Evolutionary conservation across 192 early-diverging fungal species (phyloP), one percentile per base, ranked within the genome.

Genomic region (Coemansia sp.): DNA sequence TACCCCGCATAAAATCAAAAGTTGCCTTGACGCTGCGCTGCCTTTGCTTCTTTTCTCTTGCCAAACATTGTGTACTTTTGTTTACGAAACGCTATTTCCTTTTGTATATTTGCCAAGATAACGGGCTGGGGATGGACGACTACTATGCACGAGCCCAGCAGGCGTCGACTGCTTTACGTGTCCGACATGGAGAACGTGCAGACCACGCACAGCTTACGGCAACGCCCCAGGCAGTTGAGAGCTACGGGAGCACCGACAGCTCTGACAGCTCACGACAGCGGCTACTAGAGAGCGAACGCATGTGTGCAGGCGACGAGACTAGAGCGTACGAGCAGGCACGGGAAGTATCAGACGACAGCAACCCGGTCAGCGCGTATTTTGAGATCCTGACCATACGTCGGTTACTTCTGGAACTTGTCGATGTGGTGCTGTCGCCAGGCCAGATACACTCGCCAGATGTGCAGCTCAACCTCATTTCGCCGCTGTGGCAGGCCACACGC

Each of bases 361-460:
- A 70, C 39, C 77, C 71, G 4, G 61, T 79, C 12, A 54, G 64
- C 43, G 77, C 71, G 39, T 79, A 67, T 35, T 69, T 61, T 38
- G 77, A 72, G 49, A 79, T 74, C 21, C 39, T 57, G 6, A 65
- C 61, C 0, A 61, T 79, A 12, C 68, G 71, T n/a, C 35, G 61
- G 12, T 59, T 79, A 19, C 71, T 79, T 29, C 38, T 74, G 17
- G 71, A 79, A 64, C 63, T 67, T 14, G 77, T 79, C 2, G 57
- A 61, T 17, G 71, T 79, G 47, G 71, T 69, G 50, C 67, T 79
- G 19, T 65, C 66, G 10, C 57, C 68, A 4, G 61, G 64, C 12
- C 77, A 79, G 54, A 52, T 74, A 26, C 58, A 79, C 68, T 63
- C 77, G 6, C 77, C 77, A 5, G 77, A 79, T 19, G 71, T 69